Percentiles rank a stretch among this genome's conserved stretches.
phyloP scores from a whole-genome alignment of 2,329 filamentous ascomycete genomes.

The Ascosphaera aggregata region DNA sequence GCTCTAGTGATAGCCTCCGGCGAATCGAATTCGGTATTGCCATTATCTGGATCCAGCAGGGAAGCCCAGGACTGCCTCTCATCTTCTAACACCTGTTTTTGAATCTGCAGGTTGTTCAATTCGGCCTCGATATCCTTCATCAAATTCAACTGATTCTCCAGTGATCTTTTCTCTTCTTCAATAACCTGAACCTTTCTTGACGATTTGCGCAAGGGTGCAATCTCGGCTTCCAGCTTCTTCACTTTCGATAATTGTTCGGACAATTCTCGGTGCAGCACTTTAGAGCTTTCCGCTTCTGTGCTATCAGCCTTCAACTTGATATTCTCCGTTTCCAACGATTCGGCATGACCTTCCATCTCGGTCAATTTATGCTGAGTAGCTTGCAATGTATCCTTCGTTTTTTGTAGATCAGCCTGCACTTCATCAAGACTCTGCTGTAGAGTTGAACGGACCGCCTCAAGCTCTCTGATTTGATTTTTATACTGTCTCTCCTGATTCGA shows the following conservation, averaged over 20 bases:
- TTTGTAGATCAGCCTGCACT: slow-evolving; percentile 29
- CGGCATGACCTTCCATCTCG: slow-evolving; percentile 46
- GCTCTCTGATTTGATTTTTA: slow-evolving; percentile 32
- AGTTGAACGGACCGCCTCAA: slow-evolving; percentile 35
- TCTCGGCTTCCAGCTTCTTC: slow-evolving; percentile 57
- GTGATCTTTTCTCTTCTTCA: slow-evolving; percentile 74
- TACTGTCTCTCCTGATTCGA: slow-evolving; percentile 44
- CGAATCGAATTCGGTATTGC: slow-evolving; percentile 53
- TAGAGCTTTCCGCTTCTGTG: slow-evolving; percentile 65
- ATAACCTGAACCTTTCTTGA: slow-evolving; percentile 82
- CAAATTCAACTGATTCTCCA: slow-evolving; percentile 55
- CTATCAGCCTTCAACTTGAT: slow-evolving; percentile 66
- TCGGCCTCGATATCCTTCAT: slow-evolving; percentile 54
- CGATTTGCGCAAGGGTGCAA: slow-evolving; percentile 58
- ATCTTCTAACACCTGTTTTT: slow-evolving; percentile 70
- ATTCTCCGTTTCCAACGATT: slow-evolving; percentile 59
- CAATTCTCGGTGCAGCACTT: slow-evolving; percentile 66
- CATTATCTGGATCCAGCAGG: slow-evolving; percentile 49
- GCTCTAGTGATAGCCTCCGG: slow-evolving; percentile 73
- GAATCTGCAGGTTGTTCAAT: slow-evolving; percentile 54
- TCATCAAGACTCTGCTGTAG: slow-evolving; percentile 31
- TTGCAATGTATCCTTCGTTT: slow-evolving; percentile 31
- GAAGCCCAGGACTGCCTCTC: slow-evolving; percentile 71
- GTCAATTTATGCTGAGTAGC: slow-evolving; percentile 41
- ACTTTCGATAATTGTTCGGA: slow-evolving; percentile 87